phyloP scores from a whole-genome alignment of 345 rosid genomes.

The Draba incana region DNA sequence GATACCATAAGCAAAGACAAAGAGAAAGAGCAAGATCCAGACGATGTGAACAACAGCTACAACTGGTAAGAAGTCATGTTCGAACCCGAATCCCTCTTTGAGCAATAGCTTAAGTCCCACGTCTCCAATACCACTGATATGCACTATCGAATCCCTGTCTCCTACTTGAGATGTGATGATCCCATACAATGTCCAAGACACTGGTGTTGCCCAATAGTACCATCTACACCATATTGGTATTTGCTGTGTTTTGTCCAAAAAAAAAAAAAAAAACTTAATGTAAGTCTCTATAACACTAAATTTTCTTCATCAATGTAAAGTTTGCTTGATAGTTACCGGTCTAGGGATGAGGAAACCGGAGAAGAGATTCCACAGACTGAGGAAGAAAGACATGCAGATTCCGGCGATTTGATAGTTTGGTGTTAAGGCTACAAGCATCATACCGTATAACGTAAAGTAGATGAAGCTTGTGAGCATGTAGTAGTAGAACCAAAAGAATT shows the following conservation, averaged over 20 bases:
- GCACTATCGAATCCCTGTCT: constrained; percentile 43
- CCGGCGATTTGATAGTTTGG: constrained; percentile 75
- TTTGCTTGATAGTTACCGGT: constrained; percentile 44
- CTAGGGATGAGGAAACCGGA: constrained; percentile 78
- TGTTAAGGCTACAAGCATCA: constrained; percentile 81
- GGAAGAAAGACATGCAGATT: constrained; percentile 77
- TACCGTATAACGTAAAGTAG: constrained; percentile 74
- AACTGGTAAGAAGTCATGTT: constrained; percentile 60
- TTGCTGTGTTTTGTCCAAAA: constrained; percentile 46
- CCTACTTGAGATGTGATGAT: constrained; percentile 78
- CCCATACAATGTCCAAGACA: constrained; percentile 82
- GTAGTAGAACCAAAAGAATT: constrained; percentile 66
- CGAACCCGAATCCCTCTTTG: constrained; percentile 51
- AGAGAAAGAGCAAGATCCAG: constrained; percentile 55
- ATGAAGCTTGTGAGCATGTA: constrained; percentile 61
- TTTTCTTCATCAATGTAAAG: constrained; percentile 4
- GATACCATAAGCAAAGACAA: constrained; percentile 57
- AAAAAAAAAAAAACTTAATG: background rate
- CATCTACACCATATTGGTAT: constrained; percentile 96
- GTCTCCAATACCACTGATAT: constrained; percentile 47
- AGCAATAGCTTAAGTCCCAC: constrained; percentile 51
- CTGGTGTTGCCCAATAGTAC: constrained; percentile 82
- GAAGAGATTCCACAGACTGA: constrained; percentile 86
- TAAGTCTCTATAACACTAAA: background rate
- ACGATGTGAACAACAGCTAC: constrained; percentile 61